A percentile compares a stretch with the other conserved stretches of the same genome.
Conservation (phyloP, 768 basidiomycete species). For the Chiua virens region DNA sequence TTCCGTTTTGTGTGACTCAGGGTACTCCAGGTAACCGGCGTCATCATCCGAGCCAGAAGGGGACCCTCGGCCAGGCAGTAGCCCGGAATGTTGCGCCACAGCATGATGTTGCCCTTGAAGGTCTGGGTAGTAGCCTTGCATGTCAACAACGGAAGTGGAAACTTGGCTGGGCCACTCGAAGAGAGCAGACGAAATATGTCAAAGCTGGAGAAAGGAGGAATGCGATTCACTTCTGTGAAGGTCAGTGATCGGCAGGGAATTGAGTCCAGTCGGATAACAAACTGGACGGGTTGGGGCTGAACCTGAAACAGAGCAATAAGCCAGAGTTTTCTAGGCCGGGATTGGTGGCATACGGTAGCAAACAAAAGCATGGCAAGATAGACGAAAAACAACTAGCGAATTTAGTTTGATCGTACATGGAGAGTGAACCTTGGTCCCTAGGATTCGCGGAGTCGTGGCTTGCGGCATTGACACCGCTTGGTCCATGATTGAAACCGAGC, state of each 20-base stretch:
- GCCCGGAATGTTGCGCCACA: slow-evolving; percentile 28
- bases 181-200: slow-evolving; percentile 3
- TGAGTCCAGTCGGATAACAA: slow-evolving; percentile 24
- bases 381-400: slow-evolving; percentile 28
- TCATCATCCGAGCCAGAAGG: slow-evolving; percentile 61
- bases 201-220: slow-evolving; percentile 6
- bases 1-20: slow-evolving; percentile 43
- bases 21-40: slow-evolving; percentile 26
- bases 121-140: slow-evolving; percentile 30
- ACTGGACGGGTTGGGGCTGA: slow-evolving; percentile 22
- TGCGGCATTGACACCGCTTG: slow-evolving; percentile 29
- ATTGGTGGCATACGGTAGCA: slow-evolving; percentile 27
- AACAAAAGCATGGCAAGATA: slow-evolving; percentile 34
- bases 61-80: slow-evolving; percentile 47
- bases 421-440: slow-evolving; percentile 27
- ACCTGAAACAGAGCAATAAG: slow-evolving; percentile 15
- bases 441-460: slow-evolving; percentile 36
- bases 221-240: slow-evolving; percentile 13
- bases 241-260: slow-evolving; percentile 28
- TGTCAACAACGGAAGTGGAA: slow-evolving; percentile 15
- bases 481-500: slow-evolving; percentile 33
- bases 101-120: slow-evolving; percentile 22
- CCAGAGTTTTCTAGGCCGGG: slow-evolving; percentile 26
- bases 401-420: slow-evolving; percentile 33
- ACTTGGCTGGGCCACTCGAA: slow-evolving; percentile 5